A percentile compares a stretch with the other conserved stretches of the same genome.
phyloP scores from a whole-genome alignment of 1,284 basidiomycete genomes.

The Irpex rosettiformis region DNA sequence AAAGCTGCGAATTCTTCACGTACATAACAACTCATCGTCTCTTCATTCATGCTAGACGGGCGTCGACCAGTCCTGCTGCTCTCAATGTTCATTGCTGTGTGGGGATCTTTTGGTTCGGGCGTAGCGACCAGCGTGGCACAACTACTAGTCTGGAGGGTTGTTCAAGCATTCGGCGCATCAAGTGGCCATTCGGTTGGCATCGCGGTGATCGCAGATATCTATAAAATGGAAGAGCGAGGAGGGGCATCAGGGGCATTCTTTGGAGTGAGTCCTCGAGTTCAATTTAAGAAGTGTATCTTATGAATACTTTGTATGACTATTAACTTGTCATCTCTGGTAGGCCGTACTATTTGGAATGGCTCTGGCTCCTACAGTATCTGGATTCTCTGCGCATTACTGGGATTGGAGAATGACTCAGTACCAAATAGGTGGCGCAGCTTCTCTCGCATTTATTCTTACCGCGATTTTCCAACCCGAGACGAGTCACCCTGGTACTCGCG shows the following conservation, averaged over 20 bases:
- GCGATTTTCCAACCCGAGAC: slow-evolving; percentile 56
- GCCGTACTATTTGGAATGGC: slow-evolving; percentile 33
- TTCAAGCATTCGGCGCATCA: slow-evolving; percentile 59
- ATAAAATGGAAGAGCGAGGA: slow-evolving; percentile 41
- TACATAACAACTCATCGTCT: neutral
- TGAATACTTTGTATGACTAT: neutral
- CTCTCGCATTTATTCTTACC: slow-evolving; percentile 50
- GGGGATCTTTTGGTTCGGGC: slow-evolving; percentile 60
- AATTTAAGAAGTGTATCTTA: neutral
- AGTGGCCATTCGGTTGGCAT: slow-evolving; percentile 44
- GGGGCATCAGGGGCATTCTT: slow-evolving; percentile 45
- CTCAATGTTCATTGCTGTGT: slow-evolving; percentile 52
- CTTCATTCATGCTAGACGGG: slow-evolving; percentile 51
- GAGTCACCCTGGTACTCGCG: slow-evolving; percentile 41
- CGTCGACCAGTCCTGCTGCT: slow-evolving; percentile 57
- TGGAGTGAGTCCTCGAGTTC: slow-evolving; percentile 30
- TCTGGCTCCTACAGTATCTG: slow-evolving; percentile 35
- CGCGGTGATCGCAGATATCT: slow-evolving; percentile 50
- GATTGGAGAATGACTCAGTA: slow-evolving; percentile 73
- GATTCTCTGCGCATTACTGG: slow-evolving; percentile 46
- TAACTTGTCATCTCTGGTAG: slow-evolving; percentile 15
- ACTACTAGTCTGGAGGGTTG: slow-evolving; percentile 55
- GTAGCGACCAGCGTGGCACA: slow-evolving; percentile 39
- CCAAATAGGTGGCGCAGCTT: slow-evolving; percentile 37
- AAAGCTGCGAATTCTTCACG: neutral